These are phyloP conservation scores for Hypomontagnella monticulosa DNA, from an alignment of 495 filamentous ascomycete genomes.

Conservation along the genomic window DNA sequence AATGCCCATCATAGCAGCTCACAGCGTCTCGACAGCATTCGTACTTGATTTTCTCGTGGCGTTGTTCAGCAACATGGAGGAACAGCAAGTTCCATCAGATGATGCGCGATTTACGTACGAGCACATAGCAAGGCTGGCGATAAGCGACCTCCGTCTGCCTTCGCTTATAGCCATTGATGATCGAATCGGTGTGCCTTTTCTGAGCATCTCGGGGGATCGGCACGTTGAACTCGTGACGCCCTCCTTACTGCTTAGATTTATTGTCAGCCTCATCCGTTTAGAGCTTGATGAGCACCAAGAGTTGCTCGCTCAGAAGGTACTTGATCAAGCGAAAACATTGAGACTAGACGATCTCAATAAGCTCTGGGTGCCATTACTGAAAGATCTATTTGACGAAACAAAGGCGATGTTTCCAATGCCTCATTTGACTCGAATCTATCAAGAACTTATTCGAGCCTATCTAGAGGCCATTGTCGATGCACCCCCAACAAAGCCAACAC, in stretches of 20 bases:
- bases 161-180: constrained; percentile 3
- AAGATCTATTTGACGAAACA: constrained; percentile 25
- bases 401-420: constrained; percentile 12
- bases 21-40: background rate
- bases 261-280: constrained; percentile 7
- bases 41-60: constrained; percentile 2
- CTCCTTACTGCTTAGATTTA: constrained; percentile 1
- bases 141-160: background rate
- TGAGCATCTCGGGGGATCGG: background rate
- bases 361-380: constrained; percentile 41
- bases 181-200: background rate
- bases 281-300: background rate
- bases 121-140: background rate
- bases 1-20: constrained; percentile 1
- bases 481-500: constrained; percentile 9
- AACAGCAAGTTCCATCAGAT: background rate
- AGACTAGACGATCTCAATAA: constrained; percentile 11
- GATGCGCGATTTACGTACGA: constrained; percentile 6
- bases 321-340: constrained; percentile 8
- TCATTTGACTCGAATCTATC: constrained; percentile 30
- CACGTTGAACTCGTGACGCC: background rate
- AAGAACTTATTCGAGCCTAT: constrained; percentile 30
- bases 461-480: constrained; percentile 21
- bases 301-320: constrained; percentile 29
- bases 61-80: background rate